Percentiles rank a stretch among this genome's conserved stretches.
phyloP scores from a whole-genome alignment of 495 filamentous ascomycete genomes.

The Penicillium silybi region DNA sequence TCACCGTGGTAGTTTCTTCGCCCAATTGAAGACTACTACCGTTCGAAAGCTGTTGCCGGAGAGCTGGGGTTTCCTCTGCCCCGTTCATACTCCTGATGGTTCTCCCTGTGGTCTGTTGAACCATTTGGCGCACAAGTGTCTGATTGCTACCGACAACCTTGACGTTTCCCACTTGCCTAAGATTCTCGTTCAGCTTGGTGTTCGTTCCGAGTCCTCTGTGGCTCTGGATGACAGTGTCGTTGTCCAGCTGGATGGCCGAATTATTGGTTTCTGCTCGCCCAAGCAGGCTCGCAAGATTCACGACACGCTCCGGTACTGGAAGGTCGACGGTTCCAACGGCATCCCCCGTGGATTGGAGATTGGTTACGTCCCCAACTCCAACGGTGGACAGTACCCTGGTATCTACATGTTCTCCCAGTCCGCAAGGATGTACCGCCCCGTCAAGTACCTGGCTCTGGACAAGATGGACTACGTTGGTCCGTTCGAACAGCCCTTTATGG shows the following conservation, averaged over 20 bases:
- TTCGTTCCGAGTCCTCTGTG: slow-evolving; percentile 65
- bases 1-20: slow-evolving; percentile 97
- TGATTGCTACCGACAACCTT: slow-evolving; percentile 67
- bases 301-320: slow-evolving; percentile 87
- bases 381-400: slow-evolving; percentile 89
- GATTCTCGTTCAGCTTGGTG: slow-evolving; percentile 72
- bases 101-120: slow-evolving; percentile 90
- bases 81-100: slow-evolving; percentile 96
- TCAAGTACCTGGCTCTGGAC: slow-evolving; percentile 83
- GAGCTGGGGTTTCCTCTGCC: slow-evolving; percentile 96
- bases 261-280: slow-evolving; percentile 86
- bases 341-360: slow-evolving; percentile 87
- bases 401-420: slow-evolving; percentile 87
- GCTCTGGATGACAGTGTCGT: slow-evolving; percentile 75
- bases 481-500: slow-evolving; percentile 97
- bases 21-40: slow-evolving; percentile 93
- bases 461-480: slow-evolving; percentile 85
- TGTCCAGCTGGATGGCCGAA: slow-evolving; percentile 83
- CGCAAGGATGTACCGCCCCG: slow-evolving; percentile 83
- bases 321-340: slow-evolving; percentile 83
- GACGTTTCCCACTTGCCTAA: slow-evolving; percentile 69
- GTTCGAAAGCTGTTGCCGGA: slow-evolving; percentile 93
- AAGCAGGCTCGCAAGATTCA: slow-evolving; percentile 72
- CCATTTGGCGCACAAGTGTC: slow-evolving; percentile 94
- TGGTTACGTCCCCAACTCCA: slow-evolving; percentile 81